A percentile compares a stretch with the other conserved stretches of the same genome.
Conservation (phyloP, 2,329 filamentous ascomycete species). For the Penicillium sp. region DNA sequence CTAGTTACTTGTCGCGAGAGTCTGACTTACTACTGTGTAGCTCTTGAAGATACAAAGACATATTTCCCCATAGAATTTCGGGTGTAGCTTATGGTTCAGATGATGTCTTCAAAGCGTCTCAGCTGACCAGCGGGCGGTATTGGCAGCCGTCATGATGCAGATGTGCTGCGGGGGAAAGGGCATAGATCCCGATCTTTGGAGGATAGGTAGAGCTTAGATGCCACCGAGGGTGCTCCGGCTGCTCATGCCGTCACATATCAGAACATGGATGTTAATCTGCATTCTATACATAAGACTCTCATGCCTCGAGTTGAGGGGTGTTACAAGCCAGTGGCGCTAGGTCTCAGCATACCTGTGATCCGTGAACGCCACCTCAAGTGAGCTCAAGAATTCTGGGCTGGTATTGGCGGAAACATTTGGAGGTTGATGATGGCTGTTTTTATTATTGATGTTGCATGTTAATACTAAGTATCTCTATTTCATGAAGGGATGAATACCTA, state of each 20-base stretch:
- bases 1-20: slow-evolving; percentile 1
- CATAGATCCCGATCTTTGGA: background rate
- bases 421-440: no score
- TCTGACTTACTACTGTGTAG: background rate
- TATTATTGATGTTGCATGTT: no score
- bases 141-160: slow-evolving; percentile 20
- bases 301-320: background rate
- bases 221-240: background rate
- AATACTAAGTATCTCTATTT: no score
- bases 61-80: background rate
- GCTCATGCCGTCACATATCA: background rate
- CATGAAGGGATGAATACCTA: no score
- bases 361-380: background rate
- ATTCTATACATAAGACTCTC: background rate
- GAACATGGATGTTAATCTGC: background rate
- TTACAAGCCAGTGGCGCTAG: background rate
- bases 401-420: background rate
- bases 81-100: background rate
- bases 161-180: slow-evolving; percentile 5
- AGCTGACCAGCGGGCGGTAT: slow-evolving; percentile 11
- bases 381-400: background rate
- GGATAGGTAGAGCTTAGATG: background rate
- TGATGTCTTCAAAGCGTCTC: slow-evolving; percentile 7
- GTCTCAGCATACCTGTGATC: no score
- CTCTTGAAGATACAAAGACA: background rate